Evolutionary conservation across 805 yeast species (phyloP), one percentile per base, ranked within the genome.

Genomic region (Saccharomyces cerevisiae): DNA sequence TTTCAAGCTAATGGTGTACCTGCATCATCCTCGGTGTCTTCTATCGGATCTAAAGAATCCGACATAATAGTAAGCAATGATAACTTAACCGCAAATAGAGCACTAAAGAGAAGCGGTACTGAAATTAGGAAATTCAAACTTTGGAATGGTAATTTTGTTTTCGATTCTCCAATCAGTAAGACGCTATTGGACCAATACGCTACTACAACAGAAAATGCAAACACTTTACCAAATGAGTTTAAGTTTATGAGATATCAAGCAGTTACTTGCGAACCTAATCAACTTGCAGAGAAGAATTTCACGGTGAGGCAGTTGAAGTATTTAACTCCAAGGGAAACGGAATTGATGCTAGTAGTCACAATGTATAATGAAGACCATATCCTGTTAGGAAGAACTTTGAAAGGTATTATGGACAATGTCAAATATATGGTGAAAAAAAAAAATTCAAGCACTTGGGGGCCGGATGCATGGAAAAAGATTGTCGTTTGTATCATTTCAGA

Each of bases 171-270:
- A 10, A 91, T 89, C 1, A 83, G 95, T n/a, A 79, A 81, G 30
- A 78, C 81, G 50, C 75, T 89, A 51, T 71, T 86, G 47, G 70
- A 73, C 49, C 81, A 80, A 61, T 84, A 74, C 49, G 68, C 68
- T 1, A 62, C 61, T 58, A 71, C 80, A 53, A 66, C 74, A 46
- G 77, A 74, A 63, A 72, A 76, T 65, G 65, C 79, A 56, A 61
- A 75, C 62, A 67, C 91, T 67, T 53, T 68, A 17, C 65, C 72
- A 3, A 70, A 70, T 53, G 87, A 92, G 74, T 86, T 85, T 76
- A 77, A 82, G 32, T 89, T 85, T 63, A 85, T 92, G 92, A 79
- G 98, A 68, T 92, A 91, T 70, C 89, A 94, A 54, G 97, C 97
- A 0, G 90, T 88, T 22, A 92, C 98, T 0, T 86, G 96, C 68